A percentile compares a stretch with the other conserved stretches of the same genome.
Conservation (phyloP, 352 stramenopile genomes). For the Phytophthora pistaciae region DNA sequence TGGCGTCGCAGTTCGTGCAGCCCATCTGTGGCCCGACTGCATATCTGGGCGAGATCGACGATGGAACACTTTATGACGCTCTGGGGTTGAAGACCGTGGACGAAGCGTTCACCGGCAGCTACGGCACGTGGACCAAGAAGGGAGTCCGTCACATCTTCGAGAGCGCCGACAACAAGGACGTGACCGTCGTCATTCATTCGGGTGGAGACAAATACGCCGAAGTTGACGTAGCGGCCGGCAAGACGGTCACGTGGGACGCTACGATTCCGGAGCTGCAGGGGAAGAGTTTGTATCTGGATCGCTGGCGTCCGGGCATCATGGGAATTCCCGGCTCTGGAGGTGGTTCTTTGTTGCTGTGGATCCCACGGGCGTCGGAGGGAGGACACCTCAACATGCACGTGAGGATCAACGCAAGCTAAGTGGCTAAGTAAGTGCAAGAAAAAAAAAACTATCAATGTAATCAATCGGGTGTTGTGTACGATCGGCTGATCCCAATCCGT, state of each 20-base stretch:
- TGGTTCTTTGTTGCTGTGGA: constrained; percentile 23
- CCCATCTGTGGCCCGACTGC: constrained; percentile 31
- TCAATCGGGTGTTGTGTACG: no score
- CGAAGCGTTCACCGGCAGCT: constrained; percentile 36
- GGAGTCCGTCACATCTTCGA: constrained; percentile 26
- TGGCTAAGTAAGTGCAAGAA: neutral
- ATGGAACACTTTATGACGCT: constrained; percentile 16
- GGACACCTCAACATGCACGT: constrained; percentile 20
- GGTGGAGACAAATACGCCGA: constrained; percentile 15
- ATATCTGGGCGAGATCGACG: constrained; percentile 30
- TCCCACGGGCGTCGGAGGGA: constrained; percentile 8
- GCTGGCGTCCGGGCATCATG: constrained; percentile 11
- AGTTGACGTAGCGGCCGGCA: constrained; percentile 10
- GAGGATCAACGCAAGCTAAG: constrained; percentile 18
- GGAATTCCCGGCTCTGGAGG: constrained; percentile 15
- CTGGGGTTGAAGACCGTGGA: constrained; percentile 18
- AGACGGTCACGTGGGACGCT: constrained; percentile 17
- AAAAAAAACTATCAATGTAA: no score
- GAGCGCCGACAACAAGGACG: constrained; percentile 26
- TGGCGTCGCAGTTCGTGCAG: constrained; percentile 47
- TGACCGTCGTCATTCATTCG: constrained; percentile 21
- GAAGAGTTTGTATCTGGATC: constrained; percentile 24
- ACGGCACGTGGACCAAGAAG: constrained; percentile 29
- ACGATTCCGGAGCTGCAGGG: constrained; percentile 18
- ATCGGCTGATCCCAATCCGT: no score